These are phyloP conservation scores for Gamarada debralockiae DNA, from an alignment of 495 filamentous ascomycete genomes.

Conservation along the genomic window DNA sequence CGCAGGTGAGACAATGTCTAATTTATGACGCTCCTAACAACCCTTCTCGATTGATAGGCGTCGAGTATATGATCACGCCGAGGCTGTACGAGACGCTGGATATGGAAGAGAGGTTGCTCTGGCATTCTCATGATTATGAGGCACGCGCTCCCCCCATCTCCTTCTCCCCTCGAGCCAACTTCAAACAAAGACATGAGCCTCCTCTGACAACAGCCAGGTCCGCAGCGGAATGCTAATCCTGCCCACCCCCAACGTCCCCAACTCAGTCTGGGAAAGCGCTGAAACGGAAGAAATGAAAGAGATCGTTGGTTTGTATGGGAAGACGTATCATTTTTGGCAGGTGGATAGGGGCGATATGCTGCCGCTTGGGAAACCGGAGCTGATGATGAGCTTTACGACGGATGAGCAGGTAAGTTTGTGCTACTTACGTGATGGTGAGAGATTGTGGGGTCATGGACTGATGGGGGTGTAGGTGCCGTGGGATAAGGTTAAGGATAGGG, in stretches of 20 bases:
- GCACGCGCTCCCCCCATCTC: slow-evolving; percentile 58
- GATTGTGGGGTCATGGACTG: slow-evolving; percentile 69
- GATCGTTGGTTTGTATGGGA: slow-evolving; percentile 31
- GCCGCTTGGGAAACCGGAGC: slow-evolving; percentile 29
- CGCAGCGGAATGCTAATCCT: slow-evolving; percentile 31
- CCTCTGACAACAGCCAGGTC: background rate
- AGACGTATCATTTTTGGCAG: slow-evolving; percentile 38
- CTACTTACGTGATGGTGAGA: slow-evolving; percentile 52
- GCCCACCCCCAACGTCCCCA: slow-evolving; percentile 53
- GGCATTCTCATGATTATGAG: slow-evolving; percentile 38
- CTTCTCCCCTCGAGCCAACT: background rate
- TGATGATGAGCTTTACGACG: slow-evolving; percentile 35
- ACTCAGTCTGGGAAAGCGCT: slow-evolving; percentile 61
- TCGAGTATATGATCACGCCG: slow-evolving; percentile 90
- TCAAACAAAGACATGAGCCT: too few relatives aligned
- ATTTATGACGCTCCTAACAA: slow-evolving; percentile 69
- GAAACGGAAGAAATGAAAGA: slow-evolving; percentile 35
- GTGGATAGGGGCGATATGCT: slow-evolving; percentile 20
- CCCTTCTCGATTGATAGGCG: slow-evolving; percentile 72
- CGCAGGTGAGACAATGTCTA: slow-evolving; percentile 52
- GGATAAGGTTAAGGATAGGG: slow-evolving; percentile 58
- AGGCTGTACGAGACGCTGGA: slow-evolving; percentile 63
- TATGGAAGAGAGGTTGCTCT: slow-evolving; percentile 54
- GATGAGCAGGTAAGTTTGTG: slow-evolving; percentile 44
- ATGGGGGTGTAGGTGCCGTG: slow-evolving; percentile 71